These are phyloP conservation scores for Paulownia fortunei DNA, from an alignment of 257 asterid genomes.

Conservation along the genomic window DNA sequence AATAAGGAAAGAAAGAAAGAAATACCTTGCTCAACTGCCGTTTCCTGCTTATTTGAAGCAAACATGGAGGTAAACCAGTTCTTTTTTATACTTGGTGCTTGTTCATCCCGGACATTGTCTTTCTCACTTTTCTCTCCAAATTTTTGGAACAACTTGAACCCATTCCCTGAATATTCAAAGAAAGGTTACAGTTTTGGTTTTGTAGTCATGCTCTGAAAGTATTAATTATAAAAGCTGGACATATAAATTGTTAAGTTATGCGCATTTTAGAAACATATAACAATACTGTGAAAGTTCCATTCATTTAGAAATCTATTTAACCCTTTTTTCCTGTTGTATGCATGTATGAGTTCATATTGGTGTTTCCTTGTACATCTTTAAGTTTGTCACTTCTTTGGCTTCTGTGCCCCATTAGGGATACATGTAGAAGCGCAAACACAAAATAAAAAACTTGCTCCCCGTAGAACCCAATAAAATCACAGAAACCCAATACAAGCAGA, in stretches of 20 bases:
- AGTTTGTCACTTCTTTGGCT: too few species aligned
- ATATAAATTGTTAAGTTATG: not conserved
- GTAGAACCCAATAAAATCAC: too few species aligned
- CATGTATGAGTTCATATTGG: too few species aligned
- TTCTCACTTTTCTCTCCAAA: constrained; percentile 49
- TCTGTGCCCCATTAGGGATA: too few species aligned
- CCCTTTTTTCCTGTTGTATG: too few species aligned
- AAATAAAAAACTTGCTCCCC: too few species aligned
- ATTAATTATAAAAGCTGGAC: not conserved
- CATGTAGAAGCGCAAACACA: too few species aligned
- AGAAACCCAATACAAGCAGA: too few species aligned
- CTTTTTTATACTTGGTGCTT: constrained; percentile 43
- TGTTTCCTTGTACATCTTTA: too few species aligned
- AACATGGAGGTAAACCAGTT: constrained; percentile 65
- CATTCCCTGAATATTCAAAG: constrained; percentile 56
- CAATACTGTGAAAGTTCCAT: too few species aligned
- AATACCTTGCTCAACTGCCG: constrained; percentile 59
- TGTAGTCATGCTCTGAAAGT: not conserved
- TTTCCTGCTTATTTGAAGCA: constrained; percentile 50
- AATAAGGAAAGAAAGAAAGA: constrained; percentile 3
- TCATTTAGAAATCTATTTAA: too few species aligned
- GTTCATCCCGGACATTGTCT: constrained; percentile 43
- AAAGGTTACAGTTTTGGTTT: not conserved
- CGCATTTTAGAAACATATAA: not conserved
- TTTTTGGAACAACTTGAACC: constrained; percentile 53